A percentile compares a stretch with the other conserved stretches of the same genome.
Conservation (phyloP, 306 rosid genomes). For the Cyclanthera cordifolia region DNA sequence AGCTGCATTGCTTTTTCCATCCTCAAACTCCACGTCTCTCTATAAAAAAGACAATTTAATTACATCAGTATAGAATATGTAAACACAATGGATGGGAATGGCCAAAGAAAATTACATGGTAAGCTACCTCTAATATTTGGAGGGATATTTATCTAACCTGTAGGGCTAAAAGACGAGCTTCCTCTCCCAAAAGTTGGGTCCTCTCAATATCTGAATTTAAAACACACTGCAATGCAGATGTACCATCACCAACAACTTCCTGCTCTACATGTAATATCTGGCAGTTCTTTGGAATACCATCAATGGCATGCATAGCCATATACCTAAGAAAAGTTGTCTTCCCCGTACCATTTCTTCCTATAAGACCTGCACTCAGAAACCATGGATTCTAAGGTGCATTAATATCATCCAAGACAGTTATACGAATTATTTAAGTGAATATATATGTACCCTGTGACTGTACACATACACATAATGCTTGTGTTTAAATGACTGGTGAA, state of each 20-base stretch:
- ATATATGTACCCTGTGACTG: background rate
- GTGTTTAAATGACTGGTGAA: background rate
- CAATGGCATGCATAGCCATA: conserved; percentile 98
- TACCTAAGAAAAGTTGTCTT: conserved; percentile 92
- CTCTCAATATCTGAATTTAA: conserved; percentile 86
- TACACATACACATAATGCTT: background rate
- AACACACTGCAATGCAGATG: conserved; percentile 87
- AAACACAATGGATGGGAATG: conserved; percentile 1
- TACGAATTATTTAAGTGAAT: too few species aligned
- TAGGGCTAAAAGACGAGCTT: conserved; percentile 48
- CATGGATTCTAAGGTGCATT: background rate
- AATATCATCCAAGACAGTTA: too few species aligned
- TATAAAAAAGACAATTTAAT: conserved; percentile 13
- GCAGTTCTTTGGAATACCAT: conserved; percentile 81
- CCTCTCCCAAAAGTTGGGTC: conserved; percentile 68
- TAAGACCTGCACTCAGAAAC: conserved; percentile 45
- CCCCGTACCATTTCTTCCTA: conserved; percentile 96
- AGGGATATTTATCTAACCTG: conserved; percentile 42
- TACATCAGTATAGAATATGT: conserved; percentile 8
- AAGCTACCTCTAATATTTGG: background rate
- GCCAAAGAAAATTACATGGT: background rate
- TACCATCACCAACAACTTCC: conserved; percentile 78
- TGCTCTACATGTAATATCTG: conserved; percentile 98
- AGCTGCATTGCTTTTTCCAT: conserved; percentile 33
- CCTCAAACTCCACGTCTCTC: conserved; percentile 65